Evolutionary conservation across 2,329 filamentous ascomycete species (phyloP).

Genomic region (Cercospora sojina): DNA sequence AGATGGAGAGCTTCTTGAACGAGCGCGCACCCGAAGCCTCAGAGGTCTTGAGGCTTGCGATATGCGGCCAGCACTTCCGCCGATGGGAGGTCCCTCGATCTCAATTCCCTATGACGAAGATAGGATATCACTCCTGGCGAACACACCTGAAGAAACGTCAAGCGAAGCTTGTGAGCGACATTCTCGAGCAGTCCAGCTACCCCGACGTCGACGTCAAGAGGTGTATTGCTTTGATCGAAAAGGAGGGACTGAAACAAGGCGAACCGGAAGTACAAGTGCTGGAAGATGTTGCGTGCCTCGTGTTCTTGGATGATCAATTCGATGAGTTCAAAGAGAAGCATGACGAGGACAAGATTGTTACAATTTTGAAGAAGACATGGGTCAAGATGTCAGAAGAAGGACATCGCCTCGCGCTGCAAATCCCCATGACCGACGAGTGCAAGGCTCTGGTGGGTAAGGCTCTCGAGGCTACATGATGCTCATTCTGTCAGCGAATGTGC

Average conservation of each 20-base stretch:
- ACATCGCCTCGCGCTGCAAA: conserved; percentile 62
- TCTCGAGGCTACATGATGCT: conserved; percentile 40
- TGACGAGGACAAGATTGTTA: conserved; percentile 75
- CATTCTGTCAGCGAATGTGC: not conserved
- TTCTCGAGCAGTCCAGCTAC: conserved; percentile 56
- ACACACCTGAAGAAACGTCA: conserved; percentile 71
- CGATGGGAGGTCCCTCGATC: conserved; percentile 79
- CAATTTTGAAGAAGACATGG: conserved; percentile 72
- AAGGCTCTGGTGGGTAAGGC: conserved; percentile 64
- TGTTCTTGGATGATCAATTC: conserved; percentile 85
- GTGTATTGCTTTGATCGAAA: conserved; percentile 71
- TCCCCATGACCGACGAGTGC: conserved; percentile 64
- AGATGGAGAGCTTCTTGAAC: conserved; percentile 74
- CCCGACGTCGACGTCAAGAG: conserved; percentile 56
- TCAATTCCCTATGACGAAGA: conserved; percentile 70
- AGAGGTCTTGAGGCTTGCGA: conserved; percentile 68
- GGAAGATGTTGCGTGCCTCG: conserved; percentile 82
- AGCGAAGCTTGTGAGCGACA: conserved; percentile 57
- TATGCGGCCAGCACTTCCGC: conserved; percentile 80
- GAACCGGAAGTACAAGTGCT: conserved; percentile 70
- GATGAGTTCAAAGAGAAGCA: conserved; percentile 72
- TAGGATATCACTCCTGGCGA: conserved; percentile 80
- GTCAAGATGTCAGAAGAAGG: conserved; percentile 69
- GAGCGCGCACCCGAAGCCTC: conserved; percentile 62
- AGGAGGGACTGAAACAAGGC: conserved; percentile 66